Percentiles rank a stretch among this genome's conserved stretches.
Evolutionary conservation across 805 yeast species (phyloP).

Genomic region (Kodamaea lidongshanica): DNA sequence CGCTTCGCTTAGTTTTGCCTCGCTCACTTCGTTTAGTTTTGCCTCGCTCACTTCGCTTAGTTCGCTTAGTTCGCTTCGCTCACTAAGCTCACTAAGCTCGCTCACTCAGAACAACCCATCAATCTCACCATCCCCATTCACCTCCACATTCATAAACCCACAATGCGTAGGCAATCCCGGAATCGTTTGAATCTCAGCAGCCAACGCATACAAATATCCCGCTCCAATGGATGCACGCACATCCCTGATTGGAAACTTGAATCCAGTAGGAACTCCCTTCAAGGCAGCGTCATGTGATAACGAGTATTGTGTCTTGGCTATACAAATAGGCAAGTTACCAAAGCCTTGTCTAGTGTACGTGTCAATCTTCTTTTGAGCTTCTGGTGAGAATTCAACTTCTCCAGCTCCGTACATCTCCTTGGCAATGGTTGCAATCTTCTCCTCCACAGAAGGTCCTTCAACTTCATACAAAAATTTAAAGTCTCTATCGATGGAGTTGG

Average conservation of each 20-base stretch:
- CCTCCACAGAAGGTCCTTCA: constrained; percentile 55
- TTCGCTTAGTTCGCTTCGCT: no score
- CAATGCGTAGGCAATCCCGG: constrained; percentile 83
- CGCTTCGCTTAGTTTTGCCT: no score
- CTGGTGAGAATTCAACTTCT: constrained; percentile 60
- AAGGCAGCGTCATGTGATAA: constrained; percentile 75
- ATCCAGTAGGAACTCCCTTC: constrained; percentile 80
- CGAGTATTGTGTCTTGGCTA: constrained; percentile 83
- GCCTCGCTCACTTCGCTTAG: no score
- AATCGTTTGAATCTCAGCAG: constrained; percentile 81
- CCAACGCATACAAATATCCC: constrained; percentile 77
- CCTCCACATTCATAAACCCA: constrained; percentile 84
- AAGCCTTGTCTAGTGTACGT: constrained; percentile 69
- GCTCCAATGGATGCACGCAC: constrained; percentile 77
- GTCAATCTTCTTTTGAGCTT: constrained; percentile 64
- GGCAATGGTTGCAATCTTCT: constrained; percentile 62
- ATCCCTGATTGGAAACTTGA: constrained; percentile 75
- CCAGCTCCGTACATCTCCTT: constrained; percentile 74
- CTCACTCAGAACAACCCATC: constrained; percentile 80
- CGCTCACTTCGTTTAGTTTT: no score
- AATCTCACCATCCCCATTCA: constrained; percentile 71
- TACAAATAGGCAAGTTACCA: constrained; percentile 72
- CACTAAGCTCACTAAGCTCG: no score
- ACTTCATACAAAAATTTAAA: constrained; percentile 55
- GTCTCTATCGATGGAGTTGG: constrained; percentile 40